Evolutionary conservation across 306 rosid genomes (phyloP), one percentile per base, ranked within the genome.

Genomic region (Herpetospermum pedunculosum): DNA sequence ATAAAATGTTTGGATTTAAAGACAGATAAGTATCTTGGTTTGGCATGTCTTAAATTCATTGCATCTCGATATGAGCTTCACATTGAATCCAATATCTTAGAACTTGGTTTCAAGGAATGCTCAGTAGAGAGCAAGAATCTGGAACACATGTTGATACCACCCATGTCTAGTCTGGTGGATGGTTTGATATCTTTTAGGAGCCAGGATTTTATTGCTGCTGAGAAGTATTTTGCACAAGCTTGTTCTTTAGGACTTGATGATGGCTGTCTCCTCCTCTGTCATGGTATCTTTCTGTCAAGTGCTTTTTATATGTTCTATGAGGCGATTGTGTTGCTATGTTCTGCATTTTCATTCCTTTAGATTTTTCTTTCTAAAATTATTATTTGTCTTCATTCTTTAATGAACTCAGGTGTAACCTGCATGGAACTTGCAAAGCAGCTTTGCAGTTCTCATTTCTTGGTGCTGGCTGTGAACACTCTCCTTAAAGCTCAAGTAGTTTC

Each of bases 41-140:
- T 90, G 97, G 83, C 87, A 55, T 93, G 86, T 85, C 98, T 93
- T 70, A 93, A 88, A 77, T 80, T 86, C 57, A 69, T 93, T 74
- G 96, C 84, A 80, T 86, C 84, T 60, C 87, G 46, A 50, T 84
- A 74, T 68, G 73, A 77, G 49, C 70, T 85, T 76, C 76, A 81
- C 84, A 81, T 76, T 46, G 83, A 81, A 78, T 74, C 82, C 35
- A 80, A 81, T 79, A 32, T 60, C 47, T 57, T 82, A 75, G 97
- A 91, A 46, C 55, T 78, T 55, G 73, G 76, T 83, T 85, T 87
- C 59, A 83, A 79, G 78, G 84, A 83, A 50, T 76, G 87, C 77
- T 75, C 78, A 38, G 73, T 74, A 70, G 87, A 78, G 78, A 65
- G 72, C 68, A 82, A 82, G 79, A 73, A 80, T 73, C 81, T 81